These are phyloP conservation scores for Mentha longifolia DNA, from an alignment of 257 asterid species.

Conservation along the genomic window DNA sequence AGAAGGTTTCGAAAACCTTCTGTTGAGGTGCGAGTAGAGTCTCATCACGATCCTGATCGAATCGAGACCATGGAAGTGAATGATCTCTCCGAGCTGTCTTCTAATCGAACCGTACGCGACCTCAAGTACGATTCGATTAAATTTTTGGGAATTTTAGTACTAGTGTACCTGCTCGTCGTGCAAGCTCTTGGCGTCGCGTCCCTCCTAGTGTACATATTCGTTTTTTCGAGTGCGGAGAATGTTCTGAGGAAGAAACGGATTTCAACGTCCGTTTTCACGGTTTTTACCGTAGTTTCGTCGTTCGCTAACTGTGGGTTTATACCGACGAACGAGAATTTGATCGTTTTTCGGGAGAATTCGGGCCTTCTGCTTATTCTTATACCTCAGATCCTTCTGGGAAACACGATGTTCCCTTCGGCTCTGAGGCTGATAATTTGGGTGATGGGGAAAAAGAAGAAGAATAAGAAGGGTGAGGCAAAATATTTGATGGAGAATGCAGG, in stretches of 20 bases:
- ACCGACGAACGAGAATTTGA: conserved; percentile 77
- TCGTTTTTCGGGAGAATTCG: conserved; percentile 59
- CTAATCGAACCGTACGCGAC: no score
- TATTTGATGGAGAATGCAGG: conserved; percentile 46
- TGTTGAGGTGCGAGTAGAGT: neutral
- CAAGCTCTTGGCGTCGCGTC: conserved; percentile 46
- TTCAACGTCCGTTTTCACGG: conserved; percentile 40
- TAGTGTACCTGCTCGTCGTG: conserved; percentile 46
- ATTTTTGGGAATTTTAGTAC: conserved; percentile 44
- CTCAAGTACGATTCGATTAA: conserved; percentile 44
- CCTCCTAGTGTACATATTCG: conserved; percentile 38
- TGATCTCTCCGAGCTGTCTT: no score
- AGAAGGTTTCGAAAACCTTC: neutral
- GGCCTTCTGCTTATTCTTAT: conserved; percentile 59
- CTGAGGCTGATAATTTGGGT: conserved; percentile 50
- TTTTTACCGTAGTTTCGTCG: conserved; percentile 60
- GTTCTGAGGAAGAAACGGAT: conserved; percentile 54
- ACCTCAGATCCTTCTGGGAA: conserved; percentile 64
- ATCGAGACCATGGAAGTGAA: no score
- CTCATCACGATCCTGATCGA: no score
- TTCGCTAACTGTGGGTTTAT: conserved; percentile 66
- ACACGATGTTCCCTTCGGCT: conserved; percentile 60
- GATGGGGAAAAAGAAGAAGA: conserved; percentile 41
- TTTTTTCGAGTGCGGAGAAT: conserved; percentile 42
- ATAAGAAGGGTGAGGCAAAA: conserved; percentile 38